Base-by-base conservation (phyloP, 179 eudicot genomes). In the Actinidia chinensis region DNA sequence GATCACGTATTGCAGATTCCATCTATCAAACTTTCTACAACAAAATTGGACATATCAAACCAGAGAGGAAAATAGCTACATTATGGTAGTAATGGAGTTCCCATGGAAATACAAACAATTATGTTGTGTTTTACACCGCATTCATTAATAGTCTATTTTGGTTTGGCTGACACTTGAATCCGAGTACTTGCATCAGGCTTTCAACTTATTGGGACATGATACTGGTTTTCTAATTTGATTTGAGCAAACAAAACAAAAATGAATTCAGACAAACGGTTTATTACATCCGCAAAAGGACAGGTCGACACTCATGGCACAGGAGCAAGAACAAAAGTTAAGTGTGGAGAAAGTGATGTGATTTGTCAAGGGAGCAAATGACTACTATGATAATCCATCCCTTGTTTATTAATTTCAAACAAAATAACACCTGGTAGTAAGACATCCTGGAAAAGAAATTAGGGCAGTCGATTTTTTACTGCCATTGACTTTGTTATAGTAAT, bases 401-500 rank as follows among this genome's bases (percentile, higher is more conserved):
- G 25, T 7, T 52, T 52, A 13, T 2, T 47, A 52, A 40, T 17
- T 17, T 33, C 33, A 72, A 14, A 72, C 48, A 17, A 36, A 46
- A 71, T n/a, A 73, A 56, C 83, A 96, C 99, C 99, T 80, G 99
- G 97, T 67, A 76, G 46, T 85, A 92, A 96, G 92, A 80, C 90
- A 94, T 84, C 82, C 97, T 20, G 87, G 54, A 75, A 88, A 89
- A 66, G 92, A 81, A 78, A 89, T 81, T 64, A 81, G 71, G 11
- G 98, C 94, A 59, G 97, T 79, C 87, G 86, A 79, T 55, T 89
- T 73, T 78, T 79, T 79, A 96, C 88, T 80, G 80, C 61, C 83
- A 80, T 80, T 54, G 98, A 92, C 87, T 96, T 96, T 71, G 98
- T 94, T 74, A 96, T 85, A 61, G 98, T 96, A 25, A 96, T 76